These are phyloP conservation scores for Kodamaea sp. DNA, from an alignment of 1,139 yeast genomes.

Conservation along the genomic window DNA sequence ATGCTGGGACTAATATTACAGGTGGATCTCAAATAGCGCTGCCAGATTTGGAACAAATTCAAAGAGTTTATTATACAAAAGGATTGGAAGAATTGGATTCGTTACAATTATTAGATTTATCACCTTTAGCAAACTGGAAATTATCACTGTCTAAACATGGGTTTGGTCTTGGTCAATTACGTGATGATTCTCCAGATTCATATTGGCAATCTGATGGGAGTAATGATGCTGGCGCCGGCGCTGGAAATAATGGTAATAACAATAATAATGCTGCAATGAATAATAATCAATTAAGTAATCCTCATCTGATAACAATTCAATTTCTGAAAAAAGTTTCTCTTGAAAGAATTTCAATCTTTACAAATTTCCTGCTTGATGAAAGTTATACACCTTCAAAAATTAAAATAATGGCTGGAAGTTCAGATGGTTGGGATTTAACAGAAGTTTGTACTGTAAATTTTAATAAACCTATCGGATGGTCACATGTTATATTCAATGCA, in stretches of 20 bases:
- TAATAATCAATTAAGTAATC: constrained; percentile 54
- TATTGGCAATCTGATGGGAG: constrained; percentile 97
- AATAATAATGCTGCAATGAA: constrained; percentile 25
- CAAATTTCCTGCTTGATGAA: constrained; percentile 70
- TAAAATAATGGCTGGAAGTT: constrained; percentile 74
- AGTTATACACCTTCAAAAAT: constrained; percentile 86
- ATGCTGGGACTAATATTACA: constrained; percentile 6
- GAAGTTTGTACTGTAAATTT: constrained; percentile 69
- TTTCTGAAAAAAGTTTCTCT: constrained; percentile 77
- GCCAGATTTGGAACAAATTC: constrained; percentile 27
- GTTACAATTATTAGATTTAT: constrained; percentile 64
- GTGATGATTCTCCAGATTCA: constrained; percentile 70
- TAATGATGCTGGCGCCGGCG: constrained; percentile 16
- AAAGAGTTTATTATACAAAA: constrained; percentile 39
- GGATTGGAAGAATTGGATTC: constrained; percentile 58
- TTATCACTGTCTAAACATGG: constrained; percentile 76
- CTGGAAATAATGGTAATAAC: constrained; percentile 16
- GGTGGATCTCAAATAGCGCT: constrained; percentile 11
- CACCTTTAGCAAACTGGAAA: constrained; percentile 82
- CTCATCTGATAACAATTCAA: constrained; percentile 77
- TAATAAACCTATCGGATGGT: constrained; percentile 84
- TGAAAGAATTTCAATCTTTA: constrained; percentile 66
- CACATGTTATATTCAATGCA: constrained; percentile 63
- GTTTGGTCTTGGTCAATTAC: constrained; percentile 62
- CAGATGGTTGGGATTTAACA: constrained; percentile 72